These are phyloP conservation scores for Tulasnella sp. DNA, from an alignment of 768 basidiomycete genomes.

Conservation along the genomic window DNA sequence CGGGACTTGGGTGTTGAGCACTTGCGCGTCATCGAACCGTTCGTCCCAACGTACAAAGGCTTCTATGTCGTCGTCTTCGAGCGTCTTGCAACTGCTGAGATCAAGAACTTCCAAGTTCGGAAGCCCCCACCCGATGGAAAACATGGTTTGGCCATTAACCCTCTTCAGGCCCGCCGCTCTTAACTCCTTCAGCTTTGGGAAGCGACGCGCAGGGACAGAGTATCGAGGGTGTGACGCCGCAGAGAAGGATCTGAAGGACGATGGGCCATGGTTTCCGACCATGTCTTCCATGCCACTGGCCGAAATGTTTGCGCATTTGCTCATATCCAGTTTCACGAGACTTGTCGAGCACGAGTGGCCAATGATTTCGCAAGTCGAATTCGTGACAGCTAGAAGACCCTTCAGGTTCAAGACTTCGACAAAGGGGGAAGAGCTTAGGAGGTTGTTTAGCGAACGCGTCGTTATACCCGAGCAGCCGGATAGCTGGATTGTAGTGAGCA, in stretches of 20 bases:
- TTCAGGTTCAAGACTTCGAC: conserved; percentile 50
- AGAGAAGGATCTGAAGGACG: conserved; percentile 22
- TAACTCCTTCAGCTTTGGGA: conserved; percentile 41
- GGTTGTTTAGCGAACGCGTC: conserved; percentile 51
- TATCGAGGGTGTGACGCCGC: conserved; percentile 33
- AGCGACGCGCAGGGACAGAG: background rate
- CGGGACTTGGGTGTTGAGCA: conserved; percentile 24
- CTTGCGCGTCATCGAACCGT: conserved; percentile 30
- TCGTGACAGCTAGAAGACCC: conserved; percentile 56
- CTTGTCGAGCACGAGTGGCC: conserved; percentile 39
- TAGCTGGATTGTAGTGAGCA: conserved; percentile 57
- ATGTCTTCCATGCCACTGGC: conserved; percentile 28
- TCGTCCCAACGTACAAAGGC: conserved; percentile 44
- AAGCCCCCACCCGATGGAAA: conserved; percentile 51
- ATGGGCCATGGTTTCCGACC: conserved; percentile 30
- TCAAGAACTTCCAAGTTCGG: conserved; percentile 70
- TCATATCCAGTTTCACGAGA: conserved; percentile 52
- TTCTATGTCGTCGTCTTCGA: conserved; percentile 66
- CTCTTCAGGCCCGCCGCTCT: conserved; percentile 55
- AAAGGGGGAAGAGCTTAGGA: conserved; percentile 52
- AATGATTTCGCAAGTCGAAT: conserved; percentile 60
- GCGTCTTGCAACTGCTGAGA: conserved; percentile 53
- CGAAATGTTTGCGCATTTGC: conserved; percentile 56
- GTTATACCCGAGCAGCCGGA: conserved; percentile 59
- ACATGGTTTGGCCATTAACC: conserved; percentile 47